Percentiles rank a stretch among this genome's conserved stretches.
Evolutionary conservation across 305 asterid genomes (phyloP).

Genomic region (Solanum hybrid): DNA sequence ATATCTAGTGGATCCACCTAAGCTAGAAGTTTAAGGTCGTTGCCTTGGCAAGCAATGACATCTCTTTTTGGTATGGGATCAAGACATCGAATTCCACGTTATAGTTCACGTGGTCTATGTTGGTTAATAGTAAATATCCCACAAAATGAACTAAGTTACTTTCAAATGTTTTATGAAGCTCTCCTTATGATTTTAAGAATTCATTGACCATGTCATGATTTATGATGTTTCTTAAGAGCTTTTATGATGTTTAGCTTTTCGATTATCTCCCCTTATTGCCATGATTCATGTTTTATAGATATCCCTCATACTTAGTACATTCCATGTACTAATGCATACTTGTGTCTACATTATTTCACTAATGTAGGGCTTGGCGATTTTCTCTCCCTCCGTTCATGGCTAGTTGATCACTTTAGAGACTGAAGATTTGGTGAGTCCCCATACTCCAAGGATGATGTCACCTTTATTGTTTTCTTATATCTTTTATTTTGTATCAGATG

Average conservation of each 20-base stretch:
- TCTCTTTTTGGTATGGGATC: neutral
- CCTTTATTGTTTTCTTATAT: neutral
- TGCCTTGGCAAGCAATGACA: neutral
- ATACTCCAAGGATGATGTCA: neutral
- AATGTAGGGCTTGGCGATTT: neutral
- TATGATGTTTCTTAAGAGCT: neutral
- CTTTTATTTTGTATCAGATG: neutral
- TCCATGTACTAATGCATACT: neutral
- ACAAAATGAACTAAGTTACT: neutral
- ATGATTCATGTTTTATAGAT: too few species aligned
- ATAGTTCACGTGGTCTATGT: neutral
- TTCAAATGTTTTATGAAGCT: neutral
- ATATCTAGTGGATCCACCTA: neutral
- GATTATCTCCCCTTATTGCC: neutral
- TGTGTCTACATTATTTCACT: neutral
- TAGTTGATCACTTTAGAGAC: neutral
- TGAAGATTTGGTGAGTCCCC: neutral
- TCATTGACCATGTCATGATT: neutral
- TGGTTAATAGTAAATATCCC: neutral
- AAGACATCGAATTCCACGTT: neutral
- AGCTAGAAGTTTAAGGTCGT: neutral
- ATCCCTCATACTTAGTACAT: neutral
- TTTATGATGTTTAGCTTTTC: neutral
- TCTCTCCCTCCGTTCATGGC: neutral
- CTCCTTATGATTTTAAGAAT: neutral